These are phyloP conservation scores for Avicennia marina DNA, from an alignment of 257 asterid genomes.

Conservation along the genomic window DNA sequence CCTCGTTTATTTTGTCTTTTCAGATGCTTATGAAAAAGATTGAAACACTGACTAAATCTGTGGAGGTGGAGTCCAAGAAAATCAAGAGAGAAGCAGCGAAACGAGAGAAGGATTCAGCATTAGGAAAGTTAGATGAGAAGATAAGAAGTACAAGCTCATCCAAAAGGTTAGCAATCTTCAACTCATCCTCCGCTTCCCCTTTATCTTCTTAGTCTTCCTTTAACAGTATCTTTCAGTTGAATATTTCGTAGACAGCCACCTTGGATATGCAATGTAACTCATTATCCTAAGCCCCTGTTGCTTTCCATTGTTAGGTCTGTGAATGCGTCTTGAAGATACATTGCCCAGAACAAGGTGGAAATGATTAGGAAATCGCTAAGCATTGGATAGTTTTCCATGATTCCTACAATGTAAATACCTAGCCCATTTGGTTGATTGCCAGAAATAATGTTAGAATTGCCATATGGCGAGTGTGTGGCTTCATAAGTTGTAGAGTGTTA, in stretches of 20 bases:
- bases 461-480: constrained; percentile 1
- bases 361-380: constrained; percentile 5
- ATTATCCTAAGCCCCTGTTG: neutral
- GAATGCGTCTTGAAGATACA: constrained; percentile 32
- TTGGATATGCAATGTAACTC: no score
- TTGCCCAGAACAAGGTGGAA: neutral
- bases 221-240: no score
- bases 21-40: constrained; percentile 67
- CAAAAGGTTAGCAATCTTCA: constrained; percentile 34
- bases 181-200: neutral
- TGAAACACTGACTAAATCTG: constrained; percentile 60
- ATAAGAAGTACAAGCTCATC: constrained; percentile 19
- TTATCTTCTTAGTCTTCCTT: no score
- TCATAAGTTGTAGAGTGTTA: constrained; percentile 10
- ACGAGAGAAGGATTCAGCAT: constrained; percentile 44
- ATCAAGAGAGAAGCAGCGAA: constrained; percentile 58
- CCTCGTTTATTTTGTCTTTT: constrained; percentile 8
- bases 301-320: constrained; percentile 15
- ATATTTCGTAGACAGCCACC: no score
- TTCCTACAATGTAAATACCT: constrained; percentile 20
- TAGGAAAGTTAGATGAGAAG: constrained; percentile 27
- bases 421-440: constrained; percentile 21
- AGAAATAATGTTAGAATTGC: constrained; percentile 26
- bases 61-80: constrained; percentile 64
- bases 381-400: constrained; percentile 9